phyloP scores from a whole-genome alignment of 2,329 filamentous ascomycete genomes.

The Seiridium cupressi region DNA sequence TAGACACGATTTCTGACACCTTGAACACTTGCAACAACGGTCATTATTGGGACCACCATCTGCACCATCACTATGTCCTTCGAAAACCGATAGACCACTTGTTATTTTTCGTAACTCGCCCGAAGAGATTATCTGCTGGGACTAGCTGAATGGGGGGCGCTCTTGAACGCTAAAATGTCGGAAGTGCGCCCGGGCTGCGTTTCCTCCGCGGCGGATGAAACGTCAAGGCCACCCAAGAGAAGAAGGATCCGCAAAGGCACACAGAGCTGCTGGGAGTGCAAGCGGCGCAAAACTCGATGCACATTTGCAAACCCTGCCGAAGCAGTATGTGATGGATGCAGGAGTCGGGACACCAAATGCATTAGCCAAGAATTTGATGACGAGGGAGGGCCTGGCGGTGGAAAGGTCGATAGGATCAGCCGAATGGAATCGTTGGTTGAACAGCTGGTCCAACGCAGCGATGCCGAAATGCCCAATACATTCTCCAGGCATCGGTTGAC shows the following conservation, averaged over 20 bases:
- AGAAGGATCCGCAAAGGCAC: constrained; percentile 54
- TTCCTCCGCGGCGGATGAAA: too few species aligned
- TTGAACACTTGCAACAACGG: too few species aligned
- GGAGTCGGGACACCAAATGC: constrained; percentile 39
- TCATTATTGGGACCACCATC: too few species aligned
- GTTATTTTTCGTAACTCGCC: too few species aligned
- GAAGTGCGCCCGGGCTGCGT: too few species aligned
- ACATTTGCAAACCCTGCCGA: constrained; percentile 37
- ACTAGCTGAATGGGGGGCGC: too few species aligned
- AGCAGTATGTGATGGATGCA: constrained; percentile 43
- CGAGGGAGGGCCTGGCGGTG: constrained; percentile 13
- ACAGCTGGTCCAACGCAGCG: constrained; percentile 10
- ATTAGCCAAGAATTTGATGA: constrained; percentile 47
- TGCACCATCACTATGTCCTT: too few species aligned
- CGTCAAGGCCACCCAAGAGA: constrained; percentile 15
- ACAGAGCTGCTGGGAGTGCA: constrained; percentile 58
- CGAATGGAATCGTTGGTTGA: constrained; percentile 35
- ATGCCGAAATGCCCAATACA: background rate
- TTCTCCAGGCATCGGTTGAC: background rate
- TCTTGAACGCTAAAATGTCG: too few species aligned
- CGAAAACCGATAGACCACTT: too few species aligned
- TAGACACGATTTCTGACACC: too few species aligned
- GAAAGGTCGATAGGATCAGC: constrained; percentile 25
- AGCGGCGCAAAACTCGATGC: constrained; percentile 52
- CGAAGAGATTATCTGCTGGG: too few species aligned